These are phyloP conservation scores for Gossypium schwendimanii DNA, from an alignment of 441 rosid species.

Conservation along the genomic window DNA sequence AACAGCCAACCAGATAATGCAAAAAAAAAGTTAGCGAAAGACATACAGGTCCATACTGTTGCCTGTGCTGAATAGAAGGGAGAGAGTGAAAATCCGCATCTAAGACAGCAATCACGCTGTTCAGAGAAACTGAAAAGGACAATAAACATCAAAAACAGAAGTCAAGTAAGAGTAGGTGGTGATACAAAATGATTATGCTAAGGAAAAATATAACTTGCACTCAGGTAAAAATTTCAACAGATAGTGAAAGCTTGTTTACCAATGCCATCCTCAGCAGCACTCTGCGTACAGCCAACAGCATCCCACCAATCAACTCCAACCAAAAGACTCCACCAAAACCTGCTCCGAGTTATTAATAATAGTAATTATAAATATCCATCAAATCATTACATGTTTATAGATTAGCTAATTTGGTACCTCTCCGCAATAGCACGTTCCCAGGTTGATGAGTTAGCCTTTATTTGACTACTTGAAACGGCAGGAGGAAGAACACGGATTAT, in stretches of 20 bases:
- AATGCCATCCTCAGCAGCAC: constrained; percentile 98
- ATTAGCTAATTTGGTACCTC: constrained; percentile 43
- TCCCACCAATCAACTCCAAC: constrained; percentile 99
- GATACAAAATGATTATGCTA: not conserved
- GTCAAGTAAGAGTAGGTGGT: not conserved
- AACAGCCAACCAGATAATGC: constrained; percentile 11
- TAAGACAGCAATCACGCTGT: constrained; percentile 96
- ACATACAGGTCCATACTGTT: constrained; percentile 99
- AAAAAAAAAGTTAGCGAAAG: constrained; percentile 23
- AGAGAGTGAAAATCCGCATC: constrained; percentile 99
- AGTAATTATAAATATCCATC: not conserved
- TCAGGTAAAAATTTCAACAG: not conserved
- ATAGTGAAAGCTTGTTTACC: constrained; percentile 41
- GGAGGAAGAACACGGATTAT: constrained; percentile 97
- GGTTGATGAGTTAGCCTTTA: constrained; percentile 66
- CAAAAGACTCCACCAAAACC: constrained; percentile 99
- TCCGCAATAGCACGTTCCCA: constrained; percentile 99
- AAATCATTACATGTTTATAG: not conserved
- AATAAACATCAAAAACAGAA: constrained; percentile 14
- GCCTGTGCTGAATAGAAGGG: constrained; percentile 87
- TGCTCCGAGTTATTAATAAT: constrained; percentile 23
- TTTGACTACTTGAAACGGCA: constrained; percentile 68
- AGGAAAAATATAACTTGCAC: not conserved
- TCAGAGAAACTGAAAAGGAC: constrained; percentile 68
- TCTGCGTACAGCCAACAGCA: constrained; percentile 99